Conservation (phyloP, 768 basidiomycete species). For the Cubamyces lactineus region DNA sequence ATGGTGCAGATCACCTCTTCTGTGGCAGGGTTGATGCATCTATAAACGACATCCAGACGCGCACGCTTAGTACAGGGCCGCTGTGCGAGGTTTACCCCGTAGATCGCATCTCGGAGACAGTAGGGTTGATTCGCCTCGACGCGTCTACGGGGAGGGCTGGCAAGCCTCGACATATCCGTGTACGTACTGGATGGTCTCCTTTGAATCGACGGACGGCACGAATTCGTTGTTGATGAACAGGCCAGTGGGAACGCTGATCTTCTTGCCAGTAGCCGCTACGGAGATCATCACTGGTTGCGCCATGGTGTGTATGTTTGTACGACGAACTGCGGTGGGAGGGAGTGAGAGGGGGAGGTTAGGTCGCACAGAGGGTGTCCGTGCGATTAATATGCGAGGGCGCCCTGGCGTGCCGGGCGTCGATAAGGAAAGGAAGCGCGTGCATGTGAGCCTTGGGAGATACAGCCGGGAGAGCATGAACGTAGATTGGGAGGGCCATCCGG, state of each 20-base stretch:
- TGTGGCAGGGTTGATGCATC: conserved; percentile 81
- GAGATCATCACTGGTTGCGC: conserved; percentile 29
- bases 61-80: conserved; percentile 11
- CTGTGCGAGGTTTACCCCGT: background rate
- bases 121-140: background rate
- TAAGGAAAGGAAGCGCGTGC: conserved; percentile 7
- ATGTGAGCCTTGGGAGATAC: conserved; percentile 7
- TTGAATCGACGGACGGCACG: conserved; percentile 71
- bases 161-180: conserved; percentile 16
- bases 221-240: conserved; percentile 94
- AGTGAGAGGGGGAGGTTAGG: conserved; percentile 11
- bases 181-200: conserved; percentile 64
- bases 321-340: background rate
- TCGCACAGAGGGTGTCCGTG: background rate
- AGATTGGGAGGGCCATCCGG: conserved; percentile 7
- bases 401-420: conserved; percentile 4
- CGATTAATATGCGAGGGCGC: background rate
- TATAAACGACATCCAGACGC: conserved; percentile 32
- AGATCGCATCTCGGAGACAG: conserved; percentile 21
- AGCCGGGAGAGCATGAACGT: conserved; percentile 5
- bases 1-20: conserved; percentile 75
- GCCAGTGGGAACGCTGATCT: conserved; percentile 72
- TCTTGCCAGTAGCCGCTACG: conserved; percentile 33
- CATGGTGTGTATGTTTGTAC: conserved; percentile 22
- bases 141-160: background rate